A percentile compares a stretch with the other conserved stretches of the same genome.
These are phyloP conservation scores for Blastocladiella emersonii DNA, from an alignment of 371 early-diverging fungal species.

Conservation along the genomic window DNA sequence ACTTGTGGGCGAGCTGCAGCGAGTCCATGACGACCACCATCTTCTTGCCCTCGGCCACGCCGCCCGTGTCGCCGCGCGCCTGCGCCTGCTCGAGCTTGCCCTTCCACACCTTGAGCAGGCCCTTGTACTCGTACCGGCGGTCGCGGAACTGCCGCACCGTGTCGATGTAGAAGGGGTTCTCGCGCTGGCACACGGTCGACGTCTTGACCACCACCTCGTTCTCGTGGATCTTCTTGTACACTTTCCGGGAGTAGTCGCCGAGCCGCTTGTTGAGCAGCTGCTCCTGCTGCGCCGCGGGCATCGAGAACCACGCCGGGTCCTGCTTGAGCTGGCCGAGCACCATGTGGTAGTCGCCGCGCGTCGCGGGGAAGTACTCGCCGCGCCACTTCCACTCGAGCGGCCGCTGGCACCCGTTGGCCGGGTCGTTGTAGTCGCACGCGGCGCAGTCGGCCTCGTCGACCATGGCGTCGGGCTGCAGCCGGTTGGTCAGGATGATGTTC, in stretches of 20 bases:
- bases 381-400: conserved; percentile 97
- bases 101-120: conserved; percentile 80
- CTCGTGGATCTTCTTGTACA: conserved; percentile 71
- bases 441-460: conserved; percentile 86
- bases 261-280: conserved; percentile 65
- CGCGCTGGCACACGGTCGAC: conserved; percentile 94
- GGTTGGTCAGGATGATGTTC: conserved; percentile 98
- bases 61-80: conserved; percentile 47
- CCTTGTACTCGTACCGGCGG: conserved; percentile 97
- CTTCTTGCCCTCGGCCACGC: conserved; percentile 75
- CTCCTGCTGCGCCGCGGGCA: conserved; percentile 51
- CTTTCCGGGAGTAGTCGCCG: conserved; percentile 76
- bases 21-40: conserved; percentile 94
- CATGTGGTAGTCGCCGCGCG: conserved; percentile 81
- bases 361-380: conserved; percentile 91
- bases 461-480: conserved; percentile 96
- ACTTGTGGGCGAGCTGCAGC: conserved; percentile 98
- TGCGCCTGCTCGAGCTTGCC: conserved; percentile 58
- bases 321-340: conserved; percentile 67
- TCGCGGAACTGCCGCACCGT: conserved; percentile 97
- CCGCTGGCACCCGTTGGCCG: conserved; percentile 83
- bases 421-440: conserved; percentile 85
- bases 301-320: conserved; percentile 47
- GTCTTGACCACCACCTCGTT: conserved; percentile 65
- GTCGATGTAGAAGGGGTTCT: conserved; percentile 98